Conservation (phyloP, 2,329 filamentous ascomycete genomes). For the Botryotinia convoluta region DNA sequence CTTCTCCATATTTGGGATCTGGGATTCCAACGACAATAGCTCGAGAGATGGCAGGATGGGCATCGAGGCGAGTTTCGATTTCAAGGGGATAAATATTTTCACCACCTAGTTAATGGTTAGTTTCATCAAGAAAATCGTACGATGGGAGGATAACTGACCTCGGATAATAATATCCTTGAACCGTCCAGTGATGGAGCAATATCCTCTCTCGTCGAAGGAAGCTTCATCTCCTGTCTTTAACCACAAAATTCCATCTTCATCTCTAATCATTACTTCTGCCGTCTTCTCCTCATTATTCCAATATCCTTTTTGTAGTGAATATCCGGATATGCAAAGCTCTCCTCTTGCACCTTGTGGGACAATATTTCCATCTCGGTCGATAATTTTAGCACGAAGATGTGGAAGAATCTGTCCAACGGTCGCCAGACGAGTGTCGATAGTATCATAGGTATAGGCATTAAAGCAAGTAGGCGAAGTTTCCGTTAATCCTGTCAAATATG, state of each 20-base stretch:
- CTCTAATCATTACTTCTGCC: slow-evolving; percentile 27
- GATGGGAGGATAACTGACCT: slow-evolving; percentile 40
- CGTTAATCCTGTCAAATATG: slow-evolving; percentile 50
- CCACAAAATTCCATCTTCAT: slow-evolving; percentile 41
- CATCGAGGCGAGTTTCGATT: slow-evolving; percentile 65
- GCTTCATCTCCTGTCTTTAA: slow-evolving; percentile 55
- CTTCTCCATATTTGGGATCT: slow-evolving; percentile 63
- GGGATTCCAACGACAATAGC: slow-evolving; percentile 63
- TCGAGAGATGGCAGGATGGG: slow-evolving; percentile 53
- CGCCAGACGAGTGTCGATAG: slow-evolving; percentile 61
- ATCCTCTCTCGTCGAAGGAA: slow-evolving; percentile 46
- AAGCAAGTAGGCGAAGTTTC: slow-evolving; percentile 79
- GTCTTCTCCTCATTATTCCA: slow-evolving; percentile 51
- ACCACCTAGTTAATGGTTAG: slow-evolving; percentile 37
- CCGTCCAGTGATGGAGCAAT: slow-evolving; percentile 58
- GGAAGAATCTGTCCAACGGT: slow-evolving; percentile 77
- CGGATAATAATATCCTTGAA: slow-evolving; percentile 72
- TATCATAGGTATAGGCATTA: slow-evolving; percentile 73
- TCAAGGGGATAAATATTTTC: slow-evolving; percentile 63
- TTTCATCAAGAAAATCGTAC: not conserved
- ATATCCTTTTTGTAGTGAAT: slow-evolving; percentile 58
- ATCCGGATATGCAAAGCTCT: slow-evolving; percentile 46
- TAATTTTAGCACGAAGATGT: slow-evolving; percentile 70
- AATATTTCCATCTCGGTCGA: slow-evolving; percentile 53
- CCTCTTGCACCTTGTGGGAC: slow-evolving; percentile 60